Evolutionary conservation across 2,329 filamentous ascomycete genomes (phyloP).

Genomic region (Cercospora sojina): DNA sequence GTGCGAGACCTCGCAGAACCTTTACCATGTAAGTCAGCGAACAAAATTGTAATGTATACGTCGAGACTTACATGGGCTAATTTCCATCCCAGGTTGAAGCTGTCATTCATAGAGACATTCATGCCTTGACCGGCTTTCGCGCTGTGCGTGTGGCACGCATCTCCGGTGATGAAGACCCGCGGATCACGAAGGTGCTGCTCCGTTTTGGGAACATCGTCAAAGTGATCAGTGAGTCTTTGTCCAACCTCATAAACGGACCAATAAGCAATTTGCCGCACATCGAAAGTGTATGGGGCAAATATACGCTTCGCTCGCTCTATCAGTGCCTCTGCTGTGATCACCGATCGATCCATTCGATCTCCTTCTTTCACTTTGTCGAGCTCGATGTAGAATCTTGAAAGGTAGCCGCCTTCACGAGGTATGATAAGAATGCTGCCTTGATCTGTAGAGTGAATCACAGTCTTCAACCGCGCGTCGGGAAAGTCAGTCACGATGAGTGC

Average conservation of each 20-base stretch:
- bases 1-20: conserved; percentile 43
- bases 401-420: conserved; percentile 47
- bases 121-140: conserved; percentile 70
- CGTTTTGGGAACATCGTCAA: conserved; percentile 59
- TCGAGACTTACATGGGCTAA: conserved; percentile 36
- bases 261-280: conserved; percentile 65
- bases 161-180: conserved; percentile 68
- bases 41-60: background rate
- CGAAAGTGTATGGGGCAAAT: conserved; percentile 64
- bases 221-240: conserved; percentile 61
- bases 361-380: conserved; percentile 45
- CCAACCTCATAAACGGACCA: conserved; percentile 63
- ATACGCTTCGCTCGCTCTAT: conserved; percentile 63
- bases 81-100: conserved; percentile 60
- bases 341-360: conserved; percentile 56
- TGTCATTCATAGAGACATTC: conserved; percentile 71
- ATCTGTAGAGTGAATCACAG: conserved; percentile 58
- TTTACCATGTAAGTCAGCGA: background rate
- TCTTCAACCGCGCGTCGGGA: conserved; percentile 54
- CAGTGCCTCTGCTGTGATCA: conserved; percentile 64
- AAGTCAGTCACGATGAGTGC: conserved; percentile 39
- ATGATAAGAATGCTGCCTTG: conserved; percentile 79
- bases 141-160: conserved; percentile 56
- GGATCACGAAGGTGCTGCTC: conserved; percentile 53
- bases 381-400: conserved; percentile 40